These are phyloP conservation scores for Aspergillus sergii DNA, from an alignment of 2,329 filamentous ascomycete species.

Conservation along the genomic window DNA sequence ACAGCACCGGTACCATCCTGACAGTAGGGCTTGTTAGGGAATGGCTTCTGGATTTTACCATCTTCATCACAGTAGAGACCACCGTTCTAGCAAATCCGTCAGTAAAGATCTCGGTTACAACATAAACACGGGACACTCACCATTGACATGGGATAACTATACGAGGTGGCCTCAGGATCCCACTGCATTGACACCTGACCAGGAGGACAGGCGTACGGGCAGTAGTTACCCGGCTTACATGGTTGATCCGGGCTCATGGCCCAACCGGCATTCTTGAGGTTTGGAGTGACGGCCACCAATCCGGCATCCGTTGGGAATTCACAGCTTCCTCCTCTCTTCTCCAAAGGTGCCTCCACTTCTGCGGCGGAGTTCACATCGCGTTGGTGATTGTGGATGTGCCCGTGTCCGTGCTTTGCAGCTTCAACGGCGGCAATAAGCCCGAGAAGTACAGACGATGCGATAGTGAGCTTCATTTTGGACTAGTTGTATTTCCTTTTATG, in stretches of 20 bases:
- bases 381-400: constrained; percentile 11
- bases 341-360: constrained; percentile 37
- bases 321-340: constrained; percentile 62
- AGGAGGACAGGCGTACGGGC: constrained; percentile 74
- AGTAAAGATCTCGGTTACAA: constrained; percentile 12
- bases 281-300: constrained; percentile 68
- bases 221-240: constrained; percentile 69
- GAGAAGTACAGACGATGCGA: constrained; percentile 38
- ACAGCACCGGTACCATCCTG: constrained; percentile 68
- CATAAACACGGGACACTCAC: constrained; percentile 49
- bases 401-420: constrained; percentile 37
- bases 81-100: constrained; percentile 59
- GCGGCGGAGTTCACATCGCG: constrained; percentile 29
- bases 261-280: constrained; percentile 70
- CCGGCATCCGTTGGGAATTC: constrained; percentile 68
- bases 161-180: constrained; percentile 68
- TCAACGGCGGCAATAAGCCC: constrained; percentile 41
- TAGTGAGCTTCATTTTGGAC: constrained; percentile 37
- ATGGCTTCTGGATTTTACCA: constrained; percentile 70
- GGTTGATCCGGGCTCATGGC: constrained; percentile 75
- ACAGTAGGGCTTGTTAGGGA: constrained; percentile 69
- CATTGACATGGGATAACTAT: constrained; percentile 71
- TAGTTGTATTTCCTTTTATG: not conserved
- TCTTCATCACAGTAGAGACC: constrained; percentile 71
- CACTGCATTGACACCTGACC: constrained; percentile 79